Evolutionary conservation across 1,284 basidiomycete genomes (phyloP).

Genomic region (Cryptococcus sp.): DNA sequence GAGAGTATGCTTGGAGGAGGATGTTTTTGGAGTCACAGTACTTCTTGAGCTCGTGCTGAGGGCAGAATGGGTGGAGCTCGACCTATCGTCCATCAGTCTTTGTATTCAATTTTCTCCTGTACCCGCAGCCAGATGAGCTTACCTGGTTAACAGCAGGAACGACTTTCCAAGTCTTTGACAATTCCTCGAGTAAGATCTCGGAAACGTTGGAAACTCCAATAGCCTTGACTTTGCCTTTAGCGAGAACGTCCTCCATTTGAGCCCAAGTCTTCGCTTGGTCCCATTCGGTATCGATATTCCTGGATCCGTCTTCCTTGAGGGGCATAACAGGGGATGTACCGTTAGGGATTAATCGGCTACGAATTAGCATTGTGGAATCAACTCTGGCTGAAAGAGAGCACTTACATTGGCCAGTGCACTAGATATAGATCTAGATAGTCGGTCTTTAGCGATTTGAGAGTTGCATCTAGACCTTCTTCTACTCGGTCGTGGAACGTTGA

Average conservation of each 20-base stretch:
- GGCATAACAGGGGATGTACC: constrained; percentile 37
- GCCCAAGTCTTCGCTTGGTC: constrained; percentile 57
- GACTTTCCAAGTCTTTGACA: constrained; percentile 56
- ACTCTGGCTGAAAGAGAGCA: constrained; percentile 1
- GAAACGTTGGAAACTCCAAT: constrained; percentile 49
- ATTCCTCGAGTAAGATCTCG: constrained; percentile 48
- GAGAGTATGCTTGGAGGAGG: constrained; percentile 74
- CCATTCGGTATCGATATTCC: constrained; percentile 48
- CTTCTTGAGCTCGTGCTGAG: constrained; percentile 64
- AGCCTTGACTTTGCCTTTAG: constrained; percentile 52
- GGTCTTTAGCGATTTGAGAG: constrained; percentile 63
- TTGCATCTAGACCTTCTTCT: constrained; percentile 58
- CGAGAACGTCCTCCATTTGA: constrained; percentile 58
- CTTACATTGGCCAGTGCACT: constrained; percentile 49
- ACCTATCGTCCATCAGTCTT: constrained; percentile 49
- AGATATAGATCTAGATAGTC: constrained; percentile 78
- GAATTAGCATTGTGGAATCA: not conserved
- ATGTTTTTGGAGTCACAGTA: constrained; percentile 69
- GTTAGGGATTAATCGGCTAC: constrained; percentile 30
- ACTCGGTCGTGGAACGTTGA: constrained; percentile 66
- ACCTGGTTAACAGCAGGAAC: constrained; percentile 64
- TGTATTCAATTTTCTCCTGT: not conserved
- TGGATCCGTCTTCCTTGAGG: constrained; percentile 37
- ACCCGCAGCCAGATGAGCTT: constrained; percentile 1
- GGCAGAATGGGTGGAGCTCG: constrained; percentile 67